These are phyloP conservation scores for Linum usitatissimum DNA, from an alignment of 345 rosid species.

Conservation along the genomic window DNA sequence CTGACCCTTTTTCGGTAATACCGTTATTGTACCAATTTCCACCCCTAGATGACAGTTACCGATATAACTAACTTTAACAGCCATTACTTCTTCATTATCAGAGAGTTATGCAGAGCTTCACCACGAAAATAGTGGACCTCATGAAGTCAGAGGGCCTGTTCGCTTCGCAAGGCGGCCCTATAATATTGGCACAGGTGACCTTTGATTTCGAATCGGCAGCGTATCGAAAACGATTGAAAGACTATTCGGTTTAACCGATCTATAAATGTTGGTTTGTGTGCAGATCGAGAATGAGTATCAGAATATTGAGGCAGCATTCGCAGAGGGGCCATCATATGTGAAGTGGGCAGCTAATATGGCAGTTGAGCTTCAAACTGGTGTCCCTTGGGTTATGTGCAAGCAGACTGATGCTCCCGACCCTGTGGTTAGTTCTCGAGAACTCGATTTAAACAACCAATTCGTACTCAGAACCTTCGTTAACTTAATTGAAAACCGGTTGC, in stretches of 20 bases:
- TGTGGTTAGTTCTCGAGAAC: conserved; percentile 37
- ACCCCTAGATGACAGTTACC: no score
- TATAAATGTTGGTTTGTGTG: not conserved
- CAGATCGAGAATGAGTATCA: conserved; percentile 82
- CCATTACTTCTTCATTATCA: conserved; percentile 1
- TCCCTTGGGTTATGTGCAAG: conserved; percentile 94
- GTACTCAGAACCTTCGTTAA: not conserved
- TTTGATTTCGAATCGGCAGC: conserved; percentile 10
- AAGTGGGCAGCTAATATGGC: conserved; percentile 72
- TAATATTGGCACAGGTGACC: conserved; percentile 64
- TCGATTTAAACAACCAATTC: not conserved
- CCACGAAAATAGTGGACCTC: conserved; percentile 44
- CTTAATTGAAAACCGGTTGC: conserved; percentile 3
- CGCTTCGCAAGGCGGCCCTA: conserved; percentile 91
- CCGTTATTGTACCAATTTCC: no score
- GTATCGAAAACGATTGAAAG: not conserved
- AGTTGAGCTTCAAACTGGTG: conserved; percentile 59
- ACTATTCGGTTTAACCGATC: not conserved
- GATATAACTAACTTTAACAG: no score
- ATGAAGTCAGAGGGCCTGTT: conserved; percentile 51
- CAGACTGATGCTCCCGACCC: conserved; percentile 82
- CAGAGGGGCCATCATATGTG: conserved; percentile 45
- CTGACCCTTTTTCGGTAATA: no score
- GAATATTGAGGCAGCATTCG: conserved; percentile 39
- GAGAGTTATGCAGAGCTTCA: conserved; percentile 52